Conservation (phyloP, 192 early-diverging fungal genomes). For the Chytriomyces sp. region DNA sequence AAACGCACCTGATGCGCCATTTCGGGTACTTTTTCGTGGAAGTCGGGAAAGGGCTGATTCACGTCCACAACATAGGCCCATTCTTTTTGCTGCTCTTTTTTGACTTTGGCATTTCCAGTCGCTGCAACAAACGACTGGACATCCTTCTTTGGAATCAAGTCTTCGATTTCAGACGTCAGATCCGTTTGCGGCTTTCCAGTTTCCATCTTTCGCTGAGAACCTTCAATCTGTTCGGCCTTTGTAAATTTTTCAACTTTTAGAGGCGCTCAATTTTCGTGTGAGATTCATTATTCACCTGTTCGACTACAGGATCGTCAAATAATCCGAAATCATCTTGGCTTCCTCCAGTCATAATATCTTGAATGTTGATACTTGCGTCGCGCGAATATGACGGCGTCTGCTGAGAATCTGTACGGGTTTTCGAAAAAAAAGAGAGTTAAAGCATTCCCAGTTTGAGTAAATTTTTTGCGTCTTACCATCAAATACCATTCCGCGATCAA, state of each 20-base stretch:
- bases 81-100: slow-evolving; percentile 36
- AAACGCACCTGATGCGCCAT: slow-evolving; percentile 72
- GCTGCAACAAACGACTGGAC: not conserved
- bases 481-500: slow-evolving; percentile 68
- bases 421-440: slow-evolving; percentile 7
- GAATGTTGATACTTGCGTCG: slow-evolving; percentile 17
- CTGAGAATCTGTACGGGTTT: slow-evolving; percentile 3
- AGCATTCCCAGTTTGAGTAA: not conserved
- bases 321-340: slow-evolving; percentile 37
- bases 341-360: slow-evolving; percentile 26
- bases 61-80: slow-evolving; percentile 96
- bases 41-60: slow-evolving; percentile 84
- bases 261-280: too few relatives aligned
- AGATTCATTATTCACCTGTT: not conserved
- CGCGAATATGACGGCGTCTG: not conserved
- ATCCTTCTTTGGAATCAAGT: slow-evolving; percentile 17
- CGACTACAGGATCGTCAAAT: slow-evolving; percentile 18
- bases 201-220: too few relatives aligned
- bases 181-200: not conserved
- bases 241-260: too few relatives aligned
- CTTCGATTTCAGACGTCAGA: slow-evolving; percentile 22
- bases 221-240: too few relatives aligned
- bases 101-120: slow-evolving; percentile 4
- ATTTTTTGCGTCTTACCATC: slow-evolving; percentile 35
- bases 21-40: slow-evolving; percentile 87